Percentiles rank a stretch among this genome's conserved stretches.
These are phyloP conservation scores for Mycosphaerella sp. DNA, from an alignment of 2,329 filamentous ascomycete species.

Conservation along the genomic window DNA sequence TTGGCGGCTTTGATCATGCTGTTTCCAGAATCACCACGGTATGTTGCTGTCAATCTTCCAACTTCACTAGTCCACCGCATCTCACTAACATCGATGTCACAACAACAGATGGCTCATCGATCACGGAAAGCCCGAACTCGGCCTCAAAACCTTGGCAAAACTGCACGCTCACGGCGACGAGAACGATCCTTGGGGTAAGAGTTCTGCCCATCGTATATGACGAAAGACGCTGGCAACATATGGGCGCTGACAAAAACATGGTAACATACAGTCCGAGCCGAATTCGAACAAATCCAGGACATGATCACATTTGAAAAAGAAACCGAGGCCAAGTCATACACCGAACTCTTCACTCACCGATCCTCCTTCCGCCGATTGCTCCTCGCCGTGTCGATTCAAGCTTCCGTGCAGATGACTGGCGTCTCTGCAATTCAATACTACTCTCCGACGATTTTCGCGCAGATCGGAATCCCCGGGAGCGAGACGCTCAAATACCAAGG, in stretches of 20 bases:
- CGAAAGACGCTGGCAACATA: no score
- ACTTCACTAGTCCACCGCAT: neutral
- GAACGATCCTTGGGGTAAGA: conserved; percentile 58
- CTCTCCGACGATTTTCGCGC: conserved; percentile 46
- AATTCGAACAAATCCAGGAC: conserved; percentile 65
- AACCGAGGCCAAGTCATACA: conserved; percentile 62
- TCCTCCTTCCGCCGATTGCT: conserved; percentile 66
- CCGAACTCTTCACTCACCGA: conserved; percentile 59
- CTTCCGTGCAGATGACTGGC: conserved; percentile 69
- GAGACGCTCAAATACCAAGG: conserved; percentile 69
- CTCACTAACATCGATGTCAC: conserved; percentile 21
- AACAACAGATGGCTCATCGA: conserved; percentile 63
- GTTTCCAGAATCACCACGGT: conserved; percentile 57
- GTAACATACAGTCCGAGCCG: conserved; percentile 41
- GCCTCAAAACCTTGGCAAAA: conserved; percentile 58
- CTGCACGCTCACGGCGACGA: conserved; percentile 64
- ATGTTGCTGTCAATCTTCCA: neutral
- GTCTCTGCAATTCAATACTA: conserved; percentile 71
- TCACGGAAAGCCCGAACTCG: conserved; percentile 58
- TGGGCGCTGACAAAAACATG: no score
- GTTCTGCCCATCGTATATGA: no score
- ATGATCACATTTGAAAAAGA: conserved; percentile 59
- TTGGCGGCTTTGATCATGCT: conserved; percentile 59
- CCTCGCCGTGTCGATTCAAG: conserved; percentile 59
- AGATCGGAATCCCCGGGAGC: conserved; percentile 60